These are phyloP conservation scores for Russula earlei DNA, from an alignment of 768 basidiomycete species.

Conservation along the genomic window DNA sequence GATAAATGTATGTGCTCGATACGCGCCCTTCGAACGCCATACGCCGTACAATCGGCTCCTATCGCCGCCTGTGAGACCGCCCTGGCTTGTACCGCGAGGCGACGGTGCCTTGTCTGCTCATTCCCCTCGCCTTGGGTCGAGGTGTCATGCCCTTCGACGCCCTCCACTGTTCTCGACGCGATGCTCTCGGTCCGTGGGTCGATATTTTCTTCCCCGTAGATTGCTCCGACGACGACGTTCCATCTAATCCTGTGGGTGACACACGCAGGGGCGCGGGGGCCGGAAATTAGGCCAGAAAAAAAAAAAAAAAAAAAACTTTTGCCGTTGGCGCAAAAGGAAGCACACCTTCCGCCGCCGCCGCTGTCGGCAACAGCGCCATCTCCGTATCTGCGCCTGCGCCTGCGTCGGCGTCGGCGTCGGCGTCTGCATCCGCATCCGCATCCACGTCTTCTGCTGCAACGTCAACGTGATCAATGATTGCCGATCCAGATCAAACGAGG, in stretches of 20 bases:
- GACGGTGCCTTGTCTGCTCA: conserved; percentile 59
- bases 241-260: conserved; percentile 49
- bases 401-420: too few species aligned
- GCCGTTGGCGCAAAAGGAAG: too few species aligned
- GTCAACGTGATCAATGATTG: neutral
- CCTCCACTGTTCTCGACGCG: conserved; percentile 77
- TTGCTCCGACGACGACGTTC: conserved; percentile 21
- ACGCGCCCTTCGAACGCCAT: too few species aligned
- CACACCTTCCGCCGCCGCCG: conserved; percentile 6
- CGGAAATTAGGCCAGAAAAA: neutral
- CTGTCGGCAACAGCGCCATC: neutral
- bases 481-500: neutral
- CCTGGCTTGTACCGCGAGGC: conserved; percentile 60
- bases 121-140: conserved; percentile 39
- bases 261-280: conserved; percentile 10
- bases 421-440: neutral
- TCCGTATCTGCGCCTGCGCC: too few species aligned
- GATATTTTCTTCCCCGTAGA: conserved; percentile 41
- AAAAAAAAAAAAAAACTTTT: neutral
- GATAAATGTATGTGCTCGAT: neutral
- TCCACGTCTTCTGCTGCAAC: neutral
- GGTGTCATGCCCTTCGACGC: conserved; percentile 63
- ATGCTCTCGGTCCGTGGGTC: conserved; percentile 72
- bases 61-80: conserved; percentile 61
- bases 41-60: conserved; percentile 21